Base-by-base conservation (phyloP, 2,329 filamentous ascomycete genomes). In the Botrytis hyacinthi region DNA sequence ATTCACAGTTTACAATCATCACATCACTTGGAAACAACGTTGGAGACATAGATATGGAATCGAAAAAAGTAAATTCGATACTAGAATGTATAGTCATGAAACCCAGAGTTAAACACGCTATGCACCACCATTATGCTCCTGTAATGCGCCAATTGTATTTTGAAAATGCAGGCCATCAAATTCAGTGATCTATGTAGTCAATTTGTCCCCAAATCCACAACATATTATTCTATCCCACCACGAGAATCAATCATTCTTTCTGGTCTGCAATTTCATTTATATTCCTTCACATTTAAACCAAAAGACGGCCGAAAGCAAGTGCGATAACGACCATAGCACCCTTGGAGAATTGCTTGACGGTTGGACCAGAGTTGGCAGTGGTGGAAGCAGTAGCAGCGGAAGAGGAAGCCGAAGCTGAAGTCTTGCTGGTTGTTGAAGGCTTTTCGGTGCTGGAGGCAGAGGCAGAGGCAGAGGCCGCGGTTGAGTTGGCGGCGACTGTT, bases 301-400 rank as follows among this genome's bases (percentile, higher is more conserved):
- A 65, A 32, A 72, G 62, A 32, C 71, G 65, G 48, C 57, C 35
- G 20, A 73, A 70, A n/a, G 57, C 65, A 61, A 73, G 54, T 62
- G 71, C 71, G 29, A 73, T n/a, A 54, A 73, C 29, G 48, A 59
- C 65, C 9, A 63, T n/a, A 26, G 42, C 71, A n/a, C 71, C 66
- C 66, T 73, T 73, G 42, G 71, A 70, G 22, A 73, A 54, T 62
- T 70, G 65, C 42, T 62, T 57, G 32, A 73, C 57, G 29, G 42
- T 70, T 61, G 54, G 65, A 51, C 42, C 65, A 44, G 71, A 44
- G 22, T 54, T 73, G 35, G 71, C 57, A 40, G 51, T 57, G 9
- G 71, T 40, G 18, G 65, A 70, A 35, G 68, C 44, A 29, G 40
- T 70, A 22, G 66, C 48, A 59, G 48, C 26, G 18, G 71, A 62